A percentile compares a stretch with the other conserved stretches of the same genome.
Evolutionary conservation across 2,329 filamentous ascomycete species (phyloP).

Genomic region (Xylariaceae sp.): DNA sequence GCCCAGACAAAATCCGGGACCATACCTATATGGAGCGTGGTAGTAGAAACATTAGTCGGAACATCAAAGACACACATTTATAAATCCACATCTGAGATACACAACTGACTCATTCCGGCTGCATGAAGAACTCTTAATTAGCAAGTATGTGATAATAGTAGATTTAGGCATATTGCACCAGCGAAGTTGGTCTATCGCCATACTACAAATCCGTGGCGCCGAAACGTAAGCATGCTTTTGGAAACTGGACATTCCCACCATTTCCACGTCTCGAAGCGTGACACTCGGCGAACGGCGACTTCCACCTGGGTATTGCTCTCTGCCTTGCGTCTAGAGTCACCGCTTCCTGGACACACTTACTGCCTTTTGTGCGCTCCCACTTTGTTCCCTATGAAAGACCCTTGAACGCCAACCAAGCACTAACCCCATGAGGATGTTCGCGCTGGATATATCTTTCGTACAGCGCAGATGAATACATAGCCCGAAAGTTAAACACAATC

Average conservation of each 20-base stretch:
- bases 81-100: too few relatives aligned
- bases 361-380: conserved; percentile 23
- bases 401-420: conserved; percentile 15
- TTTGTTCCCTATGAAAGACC: conserved; percentile 14
- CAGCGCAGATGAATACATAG: conserved; percentile 11
- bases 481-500: background rate
- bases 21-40: too few relatives aligned
- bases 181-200: background rate
- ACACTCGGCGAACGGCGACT: conserved; percentile 11
- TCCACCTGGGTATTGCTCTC: conserved; percentile 25
- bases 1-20: too few relatives aligned
- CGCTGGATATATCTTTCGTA: conserved; percentile 13
- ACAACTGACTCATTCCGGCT: too few relatives aligned
- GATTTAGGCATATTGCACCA: too few relatives aligned
- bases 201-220: conserved; percentile 5
- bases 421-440: conserved; percentile 5
- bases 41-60: too few relatives aligned
- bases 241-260: conserved; percentile 1
- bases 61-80: too few relatives aligned
- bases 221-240: conserved; percentile 2
- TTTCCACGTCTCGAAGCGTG: conserved; percentile 3
- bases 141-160: too few relatives aligned
- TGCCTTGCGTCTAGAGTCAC: conserved; percentile 20
- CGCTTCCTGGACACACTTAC: conserved; percentile 29
- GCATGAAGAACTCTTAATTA: too few relatives aligned